Evolutionary conservation across 2,329 filamentous ascomycete species (phyloP), one percentile per base, ranked within the genome.

Genomic region (Epichloe sibirici): DNA sequence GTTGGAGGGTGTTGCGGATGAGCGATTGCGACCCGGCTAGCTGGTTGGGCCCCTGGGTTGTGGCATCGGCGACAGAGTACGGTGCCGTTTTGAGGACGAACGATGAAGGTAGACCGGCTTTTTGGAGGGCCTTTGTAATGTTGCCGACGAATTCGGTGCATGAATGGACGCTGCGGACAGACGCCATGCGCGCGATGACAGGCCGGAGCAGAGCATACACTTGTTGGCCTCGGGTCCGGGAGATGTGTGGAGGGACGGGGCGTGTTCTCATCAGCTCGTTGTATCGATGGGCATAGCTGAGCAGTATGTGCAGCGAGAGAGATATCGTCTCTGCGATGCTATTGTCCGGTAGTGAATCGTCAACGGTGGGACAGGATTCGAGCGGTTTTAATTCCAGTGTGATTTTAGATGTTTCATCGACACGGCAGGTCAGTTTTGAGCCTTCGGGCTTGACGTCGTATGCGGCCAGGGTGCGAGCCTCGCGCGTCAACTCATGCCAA

Each of bases 401-500:
- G 13, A 91, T 70, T 43, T 59, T 68, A n/a, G 76, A 74, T 3
- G 73, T 66, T 1, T 73, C 61, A n/a, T 75, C 72, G 1, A 81
- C 65, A 3, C 74, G 70, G 60, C 82, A 80, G 9, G 73, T 72
- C 43, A 89, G 73, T 3, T 74, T 69, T 28, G 78, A 71, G 13
- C 77, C 81, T 38, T 80, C 75, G 13, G 83, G 77, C 28, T 76
- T 77, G 12, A 96, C 83, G 9, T 84, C 81, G 55, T 87, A 83
- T 11, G 83, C 81, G 3, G 84, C 76, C 23, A 95, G 73, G 0
- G 77, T 76, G 15, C 90, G 84, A 0, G 86, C 83, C 68, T 98
- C 93, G 17, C 88, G 79, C 50, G 85, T 83, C 55, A 97, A 74
- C 68, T 98, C 93, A 59, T 95, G 83, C 77, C 90, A 96, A 2